These are phyloP conservation scores for Talaromyces sp. DNA, from an alignment of 2,329 filamentous ascomycete genomes.

Conservation along the genomic window DNA sequence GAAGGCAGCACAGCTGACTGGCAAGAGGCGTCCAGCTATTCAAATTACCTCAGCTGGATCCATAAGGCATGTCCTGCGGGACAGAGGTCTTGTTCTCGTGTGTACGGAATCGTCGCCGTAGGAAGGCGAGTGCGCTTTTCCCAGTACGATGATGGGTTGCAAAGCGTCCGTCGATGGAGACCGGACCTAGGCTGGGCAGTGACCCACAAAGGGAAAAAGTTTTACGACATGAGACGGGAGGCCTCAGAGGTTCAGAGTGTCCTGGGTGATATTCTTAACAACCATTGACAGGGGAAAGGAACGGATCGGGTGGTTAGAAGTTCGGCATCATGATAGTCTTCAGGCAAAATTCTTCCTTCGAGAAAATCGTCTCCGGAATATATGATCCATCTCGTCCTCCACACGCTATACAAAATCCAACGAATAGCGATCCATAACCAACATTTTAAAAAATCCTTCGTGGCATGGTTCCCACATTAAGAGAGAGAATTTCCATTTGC, in stretches of 20 bases:
- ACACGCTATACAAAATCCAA: constrained; percentile 6
- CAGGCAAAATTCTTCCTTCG: background rate
- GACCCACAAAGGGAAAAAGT: background rate
- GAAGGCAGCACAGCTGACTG: background rate
- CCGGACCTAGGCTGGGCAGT: fast-evolving
- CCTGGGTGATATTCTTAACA: background rate
- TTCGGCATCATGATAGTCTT: background rate
- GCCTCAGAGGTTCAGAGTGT: background rate
- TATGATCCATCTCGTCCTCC: background rate
- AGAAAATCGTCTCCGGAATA: background rate
- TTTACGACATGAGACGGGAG: background rate
- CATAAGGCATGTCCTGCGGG: background rate
- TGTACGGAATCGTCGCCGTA: background rate
- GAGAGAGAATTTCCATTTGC: too few species aligned
- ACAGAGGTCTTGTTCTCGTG: background rate
- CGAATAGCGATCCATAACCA: too few species aligned
- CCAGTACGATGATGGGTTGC: background rate
- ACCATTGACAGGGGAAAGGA: background rate
- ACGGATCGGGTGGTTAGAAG: background rate
- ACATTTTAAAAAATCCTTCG: too few species aligned
- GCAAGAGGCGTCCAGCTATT: background rate
- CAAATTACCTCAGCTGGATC: background rate
- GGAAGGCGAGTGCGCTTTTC: background rate
- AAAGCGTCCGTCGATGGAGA: background rate
- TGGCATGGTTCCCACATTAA: too few species aligned